phyloP scores from a whole-genome alignment of 2,329 filamentous ascomycete genomes.

The Stylonectria norvegica region DNA sequence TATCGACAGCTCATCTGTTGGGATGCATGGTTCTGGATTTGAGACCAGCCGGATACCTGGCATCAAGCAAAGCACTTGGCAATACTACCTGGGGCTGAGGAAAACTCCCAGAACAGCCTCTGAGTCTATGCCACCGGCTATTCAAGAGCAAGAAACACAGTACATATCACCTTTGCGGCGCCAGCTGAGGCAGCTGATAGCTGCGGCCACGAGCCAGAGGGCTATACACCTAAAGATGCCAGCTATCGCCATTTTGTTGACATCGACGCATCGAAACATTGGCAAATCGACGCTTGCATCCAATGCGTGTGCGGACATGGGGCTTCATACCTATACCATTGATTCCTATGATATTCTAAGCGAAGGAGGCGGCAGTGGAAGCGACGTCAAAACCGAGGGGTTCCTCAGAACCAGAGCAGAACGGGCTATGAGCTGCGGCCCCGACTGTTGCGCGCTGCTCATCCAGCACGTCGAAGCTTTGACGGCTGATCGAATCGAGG shows the following conservation, averaged over 20 bases:
- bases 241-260: constrained; percentile 80
- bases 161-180: constrained; percentile 61
- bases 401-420: constrained; percentile 85
- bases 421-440: constrained; percentile 81
- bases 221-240: constrained; percentile 86
- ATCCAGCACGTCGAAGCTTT: constrained; percentile 87
- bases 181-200: constrained; percentile 77
- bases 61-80: constrained; percentile 74
- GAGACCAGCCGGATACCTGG: constrained; percentile 78
- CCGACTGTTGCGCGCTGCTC: constrained; percentile 79
- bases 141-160: constrained; percentile 44
- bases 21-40: constrained; percentile 88
- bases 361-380: constrained; percentile 76
- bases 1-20: constrained; percentile 81
- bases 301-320: constrained; percentile 80
- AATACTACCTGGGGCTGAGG: constrained; percentile 81
- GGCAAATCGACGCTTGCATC: constrained; percentile 80
- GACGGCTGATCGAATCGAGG: constrained; percentile 84
- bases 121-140: constrained; percentile 37
- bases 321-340: constrained; percentile 82
- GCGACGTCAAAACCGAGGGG: constrained; percentile 91
- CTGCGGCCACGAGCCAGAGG: constrained; percentile 81
- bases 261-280: constrained; percentile 89
- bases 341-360: constrained; percentile 92
- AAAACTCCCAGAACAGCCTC: constrained; percentile 52